Evolutionary conservation across 148 eudicot genomes (phyloP), one percentile per base, ranked within the genome.

Genomic region (Gaultheria prostrata): DNA sequence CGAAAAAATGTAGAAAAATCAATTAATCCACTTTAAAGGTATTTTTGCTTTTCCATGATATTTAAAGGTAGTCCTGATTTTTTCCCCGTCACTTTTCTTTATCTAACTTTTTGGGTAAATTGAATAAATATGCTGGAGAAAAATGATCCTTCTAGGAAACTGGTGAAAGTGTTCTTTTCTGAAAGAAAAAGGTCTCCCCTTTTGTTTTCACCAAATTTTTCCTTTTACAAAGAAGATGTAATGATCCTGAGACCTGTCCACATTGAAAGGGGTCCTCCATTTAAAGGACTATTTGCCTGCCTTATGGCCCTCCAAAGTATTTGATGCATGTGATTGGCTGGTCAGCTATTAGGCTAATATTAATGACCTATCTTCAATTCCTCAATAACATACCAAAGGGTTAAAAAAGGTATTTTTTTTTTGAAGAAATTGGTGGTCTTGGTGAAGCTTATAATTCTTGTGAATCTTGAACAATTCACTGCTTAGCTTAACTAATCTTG

Each of bases 141-240:
- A 18, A 54, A 78, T 32, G 65, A 54, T 33, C 65, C 67, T 78
- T 78, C 81, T 78, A 30, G 81, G 81, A 54, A 78, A 61, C 81
- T 53, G 48, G 67, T 78, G 63, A 53, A 78, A 78, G 80, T 78
- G 63, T 43, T 33, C 48, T 54, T 54, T 51, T 74, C 15, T 74
- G 45, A 78, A 78, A 54, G 81, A 78, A 78, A 78, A 78, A 54
- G 81, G 54, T 32, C 18, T 8, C 81, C 81, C 48, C 65, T 78
- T 78, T 54, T 18, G 28, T 26, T 78, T 51, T 78, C 11, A 8
- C 28, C 45, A 18, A 13, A 1, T 26, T 78, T 78, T 28, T n/a
- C 33, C 8, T 78, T 78, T 53, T 30, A 30, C 45, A 30, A 54
- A 78, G 46, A 54, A 78, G 46, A 75, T 48, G 50, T 1, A 48